Evolutionary conservation across 345 rosid species (phyloP).

Genomic region (Draba incana): DNA sequence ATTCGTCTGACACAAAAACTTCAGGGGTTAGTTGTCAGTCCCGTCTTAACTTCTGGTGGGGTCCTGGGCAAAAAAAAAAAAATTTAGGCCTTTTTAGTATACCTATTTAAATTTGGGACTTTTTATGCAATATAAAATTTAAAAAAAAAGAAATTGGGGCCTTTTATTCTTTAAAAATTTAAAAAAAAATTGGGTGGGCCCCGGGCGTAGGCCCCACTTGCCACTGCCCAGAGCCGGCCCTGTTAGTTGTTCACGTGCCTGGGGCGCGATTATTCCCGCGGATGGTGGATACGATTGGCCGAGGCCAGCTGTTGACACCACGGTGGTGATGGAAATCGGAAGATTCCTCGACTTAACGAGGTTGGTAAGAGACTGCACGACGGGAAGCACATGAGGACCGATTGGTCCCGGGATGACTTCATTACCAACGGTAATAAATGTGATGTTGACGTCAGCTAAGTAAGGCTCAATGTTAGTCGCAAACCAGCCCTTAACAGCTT

Average conservation of each 20-base stretch:
- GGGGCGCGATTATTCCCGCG: slow-evolving; percentile 20
- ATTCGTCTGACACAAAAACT: slow-evolving; percentile 1
- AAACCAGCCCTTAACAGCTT: slow-evolving; percentile 39
- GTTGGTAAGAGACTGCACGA: slow-evolving; percentile 33
- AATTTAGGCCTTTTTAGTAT: no score
- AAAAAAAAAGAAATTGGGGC: no score
- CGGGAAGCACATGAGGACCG: slow-evolving; percentile 26
- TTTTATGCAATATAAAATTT: no score
- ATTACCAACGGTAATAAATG: slow-evolving; percentile 45
- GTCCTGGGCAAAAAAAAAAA: no score
- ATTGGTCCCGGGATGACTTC: slow-evolving; percentile 44
- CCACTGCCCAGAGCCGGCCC: no score
- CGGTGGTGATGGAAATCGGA: slow-evolving; percentile 36
- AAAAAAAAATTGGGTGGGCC: no score
- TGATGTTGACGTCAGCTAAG: slow-evolving; percentile 33
- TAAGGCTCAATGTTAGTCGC: slow-evolving; percentile 36
- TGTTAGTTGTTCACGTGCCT: slow-evolving; percentile 19
- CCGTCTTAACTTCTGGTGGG: no score
- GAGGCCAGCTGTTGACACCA: slow-evolving; percentile 10
- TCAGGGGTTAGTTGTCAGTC: no score
- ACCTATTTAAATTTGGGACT: no score
- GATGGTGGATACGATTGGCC: slow-evolving; percentile 52
- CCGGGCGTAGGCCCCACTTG: no score
- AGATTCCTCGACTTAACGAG: slow-evolving; percentile 27
- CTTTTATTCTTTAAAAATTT: no score